Percentiles rank a stretch among this genome's conserved stretches.
phyloP scores from a whole-genome alignment of 169 alveolate species.

The Plasmodium ovale region DNA sequence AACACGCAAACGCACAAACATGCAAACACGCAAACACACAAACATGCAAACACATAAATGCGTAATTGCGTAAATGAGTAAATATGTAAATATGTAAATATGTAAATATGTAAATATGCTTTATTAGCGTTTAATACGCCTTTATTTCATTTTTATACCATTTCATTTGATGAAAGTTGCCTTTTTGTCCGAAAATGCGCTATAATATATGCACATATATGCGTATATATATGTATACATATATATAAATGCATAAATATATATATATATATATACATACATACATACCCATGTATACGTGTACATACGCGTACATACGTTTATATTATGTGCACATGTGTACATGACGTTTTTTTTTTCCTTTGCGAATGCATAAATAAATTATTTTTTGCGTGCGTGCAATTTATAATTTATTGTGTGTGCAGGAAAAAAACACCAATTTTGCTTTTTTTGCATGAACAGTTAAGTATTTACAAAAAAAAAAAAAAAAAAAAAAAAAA shows the following conservation, averaged over 20 bases:
- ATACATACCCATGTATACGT: not conserved
- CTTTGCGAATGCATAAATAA: conserved; percentile 25
- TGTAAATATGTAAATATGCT: no score
- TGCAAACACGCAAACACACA: no score
- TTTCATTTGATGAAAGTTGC: no score
- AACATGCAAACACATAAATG: no score
- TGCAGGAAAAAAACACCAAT: conserved; percentile 22
- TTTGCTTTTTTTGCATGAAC: conserved; percentile 27
- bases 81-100: no score
- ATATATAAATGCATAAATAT: not conserved
- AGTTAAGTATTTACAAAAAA: conserved; percentile 37
- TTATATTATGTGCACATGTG: conserved; percentile 1
- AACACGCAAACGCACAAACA: no score
- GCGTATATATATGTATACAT: not conserved
- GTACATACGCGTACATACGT: not conserved
- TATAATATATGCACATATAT: not conserved
- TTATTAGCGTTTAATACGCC: no score
- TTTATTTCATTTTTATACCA: no score
- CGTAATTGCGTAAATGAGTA: no score
- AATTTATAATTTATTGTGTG: conserved; percentile 19
- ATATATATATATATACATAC: conserved; percentile 3
- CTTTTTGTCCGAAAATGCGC: no score
- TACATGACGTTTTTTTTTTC: conserved; percentile 2
- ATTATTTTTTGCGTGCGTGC: conserved; percentile 28
- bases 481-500: conserved; percentile 12